Conservation (phyloP, 306 rosid genomes). For the Vachellia collinsii region DNA sequence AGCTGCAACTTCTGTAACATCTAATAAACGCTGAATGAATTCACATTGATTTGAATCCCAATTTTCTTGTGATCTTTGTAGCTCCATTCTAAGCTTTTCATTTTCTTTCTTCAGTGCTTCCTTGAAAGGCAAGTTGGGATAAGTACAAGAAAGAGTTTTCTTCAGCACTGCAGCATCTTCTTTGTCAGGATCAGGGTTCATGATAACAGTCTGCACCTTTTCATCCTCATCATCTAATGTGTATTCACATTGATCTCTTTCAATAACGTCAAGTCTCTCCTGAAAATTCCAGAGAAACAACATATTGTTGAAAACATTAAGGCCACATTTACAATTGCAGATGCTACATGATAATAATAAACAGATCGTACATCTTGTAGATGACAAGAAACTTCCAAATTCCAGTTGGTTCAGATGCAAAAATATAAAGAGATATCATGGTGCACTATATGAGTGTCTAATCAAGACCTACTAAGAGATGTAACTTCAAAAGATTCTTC, state of each 20-base stretch:
- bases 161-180: slow-evolving; percentile 67
- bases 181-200: slow-evolving; percentile 79
- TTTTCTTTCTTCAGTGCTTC: slow-evolving; percentile 85
- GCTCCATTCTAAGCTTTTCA: slow-evolving; percentile 90
- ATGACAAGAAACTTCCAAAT: neutral
- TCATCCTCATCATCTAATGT: slow-evolving; percentile 92
- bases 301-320: slow-evolving; percentile 2
- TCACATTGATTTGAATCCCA: slow-evolving; percentile 81
- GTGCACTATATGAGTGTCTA: neutral
- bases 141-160: slow-evolving; percentile 93
- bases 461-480: neutral
- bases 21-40: slow-evolving; percentile 84
- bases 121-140: slow-evolving; percentile 76
- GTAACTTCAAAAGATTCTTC: neutral
- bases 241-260: slow-evolving; percentile 87
- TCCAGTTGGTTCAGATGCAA: neutral
- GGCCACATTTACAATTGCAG: slow-evolving; percentile 20
- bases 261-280: slow-evolving; percentile 94
- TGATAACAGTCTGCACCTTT: slow-evolving; percentile 77
- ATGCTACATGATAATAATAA: slow-evolving; percentile 25
- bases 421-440: neutral
- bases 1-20: slow-evolving; percentile 74
- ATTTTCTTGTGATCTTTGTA: slow-evolving; percentile 77
- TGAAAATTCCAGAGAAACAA: slow-evolving; percentile 42
- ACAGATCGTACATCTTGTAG: neutral